phyloP scores from a whole-genome alignment of 2,329 filamentous ascomycete genomes.

The Plectosphaerella cucumerina region DNA sequence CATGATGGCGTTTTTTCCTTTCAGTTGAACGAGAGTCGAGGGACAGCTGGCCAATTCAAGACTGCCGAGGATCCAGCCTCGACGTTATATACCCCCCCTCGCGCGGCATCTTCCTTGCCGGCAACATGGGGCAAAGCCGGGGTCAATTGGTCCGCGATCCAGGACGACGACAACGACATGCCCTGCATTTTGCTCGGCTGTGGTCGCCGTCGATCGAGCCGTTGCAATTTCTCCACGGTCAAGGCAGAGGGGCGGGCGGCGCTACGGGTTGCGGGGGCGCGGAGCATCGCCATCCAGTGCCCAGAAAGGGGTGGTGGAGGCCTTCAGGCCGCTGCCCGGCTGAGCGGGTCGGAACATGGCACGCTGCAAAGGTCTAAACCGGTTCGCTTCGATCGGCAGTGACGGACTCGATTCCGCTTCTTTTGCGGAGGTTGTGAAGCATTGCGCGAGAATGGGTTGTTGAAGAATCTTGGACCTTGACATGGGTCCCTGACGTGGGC shows the following conservation, averaged over 20 bases:
- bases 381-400: too few species aligned
- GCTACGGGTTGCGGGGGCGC: conserved; percentile 7
- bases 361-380: too few species aligned
- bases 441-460: too few species aligned
- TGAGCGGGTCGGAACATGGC: conserved; percentile 7
- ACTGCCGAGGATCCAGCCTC: background rate
- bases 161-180: background rate
- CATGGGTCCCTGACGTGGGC: too few species aligned
- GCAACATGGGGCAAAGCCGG: too few species aligned
- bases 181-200: background rate
- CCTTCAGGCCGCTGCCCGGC: conserved; percentile 2
- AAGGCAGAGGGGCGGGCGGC: background rate
- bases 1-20: background rate
- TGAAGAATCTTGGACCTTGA: too few species aligned
- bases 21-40: background rate
- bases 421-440: too few species aligned
- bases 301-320: conserved; percentile 8
- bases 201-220: background rate
- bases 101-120: background rate
- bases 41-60: background rate
- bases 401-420: background rate
- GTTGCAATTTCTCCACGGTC: background rate
- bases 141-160: background rate
- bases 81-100: too few species aligned
- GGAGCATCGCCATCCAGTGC: conserved; percentile 12